Evolutionary conservation across 1,139 yeast genomes (phyloP).

Genomic region (Taphrina communis): DNA sequence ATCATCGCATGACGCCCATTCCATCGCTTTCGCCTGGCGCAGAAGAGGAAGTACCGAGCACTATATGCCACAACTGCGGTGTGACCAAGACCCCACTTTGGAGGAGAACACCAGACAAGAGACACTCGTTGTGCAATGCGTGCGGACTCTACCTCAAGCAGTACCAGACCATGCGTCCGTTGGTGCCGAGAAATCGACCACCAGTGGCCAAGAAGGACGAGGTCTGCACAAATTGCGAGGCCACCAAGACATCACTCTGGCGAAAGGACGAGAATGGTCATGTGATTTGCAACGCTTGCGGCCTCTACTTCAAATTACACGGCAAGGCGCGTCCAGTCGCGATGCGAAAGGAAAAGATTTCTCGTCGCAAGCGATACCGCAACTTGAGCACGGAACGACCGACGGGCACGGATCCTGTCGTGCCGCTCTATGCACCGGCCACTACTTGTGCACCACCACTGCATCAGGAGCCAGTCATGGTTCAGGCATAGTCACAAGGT

Average conservation of each 20-base stretch:
- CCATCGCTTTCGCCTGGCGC: conserved; percentile 2
- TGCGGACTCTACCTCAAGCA: conserved; percentile 63
- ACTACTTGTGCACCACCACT: neutral
- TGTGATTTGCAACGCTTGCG: conserved; percentile 82
- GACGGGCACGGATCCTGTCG: neutral
- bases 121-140: conserved; percentile 72
- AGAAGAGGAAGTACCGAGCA: conserved; percentile 28
- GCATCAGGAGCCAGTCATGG: neutral
- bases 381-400: conserved; percentile 31
- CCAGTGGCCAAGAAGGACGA: conserved; percentile 28
- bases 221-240: conserved; percentile 63
- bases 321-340: conserved; percentile 79
- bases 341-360: conserved; percentile 74
- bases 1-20: conserved; percentile 1
- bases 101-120: conserved; percentile 68
- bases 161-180: conserved; percentile 55
- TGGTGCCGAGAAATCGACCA: conserved; percentile 41
- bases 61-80: conserved; percentile 67
- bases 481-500: neutral
- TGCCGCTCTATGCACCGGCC: neutral
- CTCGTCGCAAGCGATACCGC: conserved; percentile 65
- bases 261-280: conserved; percentile 80
- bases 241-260: conserved; percentile 88
- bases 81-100: conserved; percentile 73
- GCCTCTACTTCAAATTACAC: conserved; percentile 76